These are phyloP conservation scores for Citrus trifoliata DNA, from an alignment of 345 rosid genomes.

Conservation along the genomic window DNA sequence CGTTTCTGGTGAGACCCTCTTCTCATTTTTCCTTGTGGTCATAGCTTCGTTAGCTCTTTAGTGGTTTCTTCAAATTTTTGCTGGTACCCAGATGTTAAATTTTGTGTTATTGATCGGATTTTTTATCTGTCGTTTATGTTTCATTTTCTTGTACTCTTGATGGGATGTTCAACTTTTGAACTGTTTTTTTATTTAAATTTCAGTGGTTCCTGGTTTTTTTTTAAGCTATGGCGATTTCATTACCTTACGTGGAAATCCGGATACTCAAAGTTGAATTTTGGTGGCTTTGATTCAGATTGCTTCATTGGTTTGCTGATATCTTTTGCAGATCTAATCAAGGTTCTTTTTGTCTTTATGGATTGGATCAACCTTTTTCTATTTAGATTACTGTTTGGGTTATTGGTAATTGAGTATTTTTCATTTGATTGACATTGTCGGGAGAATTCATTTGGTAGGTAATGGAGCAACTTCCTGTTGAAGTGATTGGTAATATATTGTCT, in stretches of 20 bases:
- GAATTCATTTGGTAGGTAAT: conserved; percentile 20
- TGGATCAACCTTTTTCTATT: conserved; percentile 5
- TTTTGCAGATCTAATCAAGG: conserved; percentile 9
- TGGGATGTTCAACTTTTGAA: neutral
- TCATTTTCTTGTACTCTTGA: conserved; percentile 1
- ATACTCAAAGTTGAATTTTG: neutral
- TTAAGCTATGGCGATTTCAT: neutral
- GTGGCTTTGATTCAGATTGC: conserved; percentile 7
- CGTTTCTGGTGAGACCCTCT: conserved; percentile 7
- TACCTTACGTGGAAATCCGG: neutral
- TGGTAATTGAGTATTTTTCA: conserved; percentile 2
- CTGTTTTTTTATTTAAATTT: neutral
- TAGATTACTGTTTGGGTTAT: neutral
- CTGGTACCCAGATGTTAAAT: neutral
- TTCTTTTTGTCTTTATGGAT: neutral
- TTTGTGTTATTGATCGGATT: neutral
- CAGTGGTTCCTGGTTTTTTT: neutral
- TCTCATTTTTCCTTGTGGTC: neutral
- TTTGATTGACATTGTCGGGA: neutral
- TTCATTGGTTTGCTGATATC: neutral
- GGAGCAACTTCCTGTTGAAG: conserved; percentile 90
- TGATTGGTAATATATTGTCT: conserved; percentile 85
- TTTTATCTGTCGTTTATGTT: neutral
- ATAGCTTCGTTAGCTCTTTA: neutral
- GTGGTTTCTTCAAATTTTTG: neutral